These are phyloP conservation scores for Prunus kanzakura DNA, from an alignment of 306 rosid genomes.

Conservation along the genomic window DNA sequence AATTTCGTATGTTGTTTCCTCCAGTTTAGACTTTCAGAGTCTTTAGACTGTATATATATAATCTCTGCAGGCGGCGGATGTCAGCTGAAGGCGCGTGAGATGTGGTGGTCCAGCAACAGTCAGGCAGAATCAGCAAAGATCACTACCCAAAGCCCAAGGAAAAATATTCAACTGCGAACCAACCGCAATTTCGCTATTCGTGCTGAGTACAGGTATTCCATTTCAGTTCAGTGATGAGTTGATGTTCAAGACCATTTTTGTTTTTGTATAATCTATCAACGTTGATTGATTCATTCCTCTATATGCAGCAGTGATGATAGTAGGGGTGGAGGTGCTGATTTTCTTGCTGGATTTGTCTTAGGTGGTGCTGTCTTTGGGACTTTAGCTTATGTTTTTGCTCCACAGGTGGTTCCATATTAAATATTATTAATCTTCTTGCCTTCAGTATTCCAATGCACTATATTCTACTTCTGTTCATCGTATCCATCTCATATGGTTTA, in stretches of 20 bases:
- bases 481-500: background rate
- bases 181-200: slow-evolving; percentile 46
- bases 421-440: background rate
- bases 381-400: slow-evolving; percentile 79
- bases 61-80: slow-evolving; percentile 41
- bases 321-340: slow-evolving; percentile 75
- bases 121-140: slow-evolving; percentile 49
- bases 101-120: slow-evolving; percentile 30
- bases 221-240: background rate
- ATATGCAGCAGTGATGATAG: slow-evolving; percentile 47
- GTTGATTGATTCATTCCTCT: background rate
- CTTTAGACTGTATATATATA: slow-evolving; percentile 5
- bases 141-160: slow-evolving; percentile 40
- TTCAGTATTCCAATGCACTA: background rate
- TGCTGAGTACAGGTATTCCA: slow-evolving; percentile 54
- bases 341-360: slow-evolving; percentile 75
- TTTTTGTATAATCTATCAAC: background rate
- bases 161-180: slow-evolving; percentile 35
- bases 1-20: background rate
- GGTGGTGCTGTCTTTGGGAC: slow-evolving; percentile 95
- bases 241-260: background rate
- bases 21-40: background rate
- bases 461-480: background rate
- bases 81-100: slow-evolving; percentile 45
- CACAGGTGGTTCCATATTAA: slow-evolving; percentile 62